phyloP scores from a whole-genome alignment of 2,329 filamentous ascomycete species.

The Beauveria rudraprayagi region DNA sequence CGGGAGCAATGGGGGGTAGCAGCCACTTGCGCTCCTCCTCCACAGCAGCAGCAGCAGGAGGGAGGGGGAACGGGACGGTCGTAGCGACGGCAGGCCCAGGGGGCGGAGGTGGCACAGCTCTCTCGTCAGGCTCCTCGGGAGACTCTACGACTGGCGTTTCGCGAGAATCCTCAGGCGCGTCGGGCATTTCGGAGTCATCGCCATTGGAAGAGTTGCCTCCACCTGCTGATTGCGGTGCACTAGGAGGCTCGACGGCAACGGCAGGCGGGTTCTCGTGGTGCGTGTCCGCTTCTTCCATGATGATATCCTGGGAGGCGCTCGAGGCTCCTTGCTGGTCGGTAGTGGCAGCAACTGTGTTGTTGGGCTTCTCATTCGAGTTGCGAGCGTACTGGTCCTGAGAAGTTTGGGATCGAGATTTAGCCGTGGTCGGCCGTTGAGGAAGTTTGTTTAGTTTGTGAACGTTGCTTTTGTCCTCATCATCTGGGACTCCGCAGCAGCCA shows the following conservation, averaged over 20 bases:
- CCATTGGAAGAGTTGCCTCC: slow-evolving; percentile 32
- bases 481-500: slow-evolving; percentile 58
- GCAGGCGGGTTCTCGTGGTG: slow-evolving; percentile 35
- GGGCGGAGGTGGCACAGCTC: slow-evolving; percentile 36
- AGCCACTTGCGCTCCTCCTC: slow-evolving; percentile 54
- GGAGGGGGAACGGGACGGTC: slow-evolving; percentile 31
- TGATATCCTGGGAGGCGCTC: slow-evolving; percentile 39
- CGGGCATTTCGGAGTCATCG: slow-evolving; percentile 60
- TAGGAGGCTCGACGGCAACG: slow-evolving; percentile 37
- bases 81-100: slow-evolving; percentile 36
- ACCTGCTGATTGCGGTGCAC: slow-evolving; percentile 14
- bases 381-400: slow-evolving; percentile 41
- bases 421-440: slow-evolving; percentile 45
- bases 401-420: slow-evolving; percentile 45
- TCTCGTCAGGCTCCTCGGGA: slow-evolving; percentile 27
- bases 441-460: slow-evolving; percentile 52
- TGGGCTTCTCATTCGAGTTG: slow-evolving; percentile 39
- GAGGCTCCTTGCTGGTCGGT: slow-evolving; percentile 39
- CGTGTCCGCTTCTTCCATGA: slow-evolving; percentile 35
- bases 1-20: slow-evolving; percentile 71
- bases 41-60: slow-evolving; percentile 33
- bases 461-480: slow-evolving; percentile 45
- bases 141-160: slow-evolving; percentile 22
- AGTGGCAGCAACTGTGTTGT: slow-evolving; percentile 29
- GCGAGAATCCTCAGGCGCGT: slow-evolving; percentile 45